phyloP scores from a whole-genome alignment of 1,284 basidiomycete species.

The Cutaneotrichosporon sp. region DNA sequence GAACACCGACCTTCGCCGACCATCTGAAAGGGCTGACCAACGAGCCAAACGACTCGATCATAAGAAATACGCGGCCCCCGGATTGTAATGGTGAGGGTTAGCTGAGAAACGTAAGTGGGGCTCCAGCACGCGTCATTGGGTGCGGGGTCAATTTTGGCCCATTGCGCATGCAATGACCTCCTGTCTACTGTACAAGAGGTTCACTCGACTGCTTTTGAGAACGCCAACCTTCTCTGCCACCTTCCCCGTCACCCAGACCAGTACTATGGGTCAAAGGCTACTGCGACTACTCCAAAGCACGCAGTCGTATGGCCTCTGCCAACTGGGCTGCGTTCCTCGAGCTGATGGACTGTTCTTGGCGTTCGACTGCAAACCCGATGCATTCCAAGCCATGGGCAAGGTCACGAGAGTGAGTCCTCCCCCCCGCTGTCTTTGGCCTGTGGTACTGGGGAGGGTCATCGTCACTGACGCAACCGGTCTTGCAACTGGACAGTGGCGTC shows the following conservation, averaged over 20 bases:
- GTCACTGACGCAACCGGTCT: background rate
- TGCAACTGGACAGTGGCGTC: background rate
- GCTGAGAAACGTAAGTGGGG: background rate
- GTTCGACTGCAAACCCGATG: background rate
- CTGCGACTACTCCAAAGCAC: background rate
- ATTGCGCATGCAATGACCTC: background rate
- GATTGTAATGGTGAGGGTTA: too few relatives aligned
- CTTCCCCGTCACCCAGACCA: background rate
- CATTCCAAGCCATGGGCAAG: background rate
- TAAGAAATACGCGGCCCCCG: too few relatives aligned
- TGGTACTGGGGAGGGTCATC: background rate
- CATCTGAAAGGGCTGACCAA: background rate
- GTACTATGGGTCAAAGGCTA: background rate
- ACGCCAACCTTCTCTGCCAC: slow-evolving; percentile 1
- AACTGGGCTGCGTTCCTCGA: background rate
- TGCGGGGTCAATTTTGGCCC: background rate
- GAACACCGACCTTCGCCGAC: background rate
- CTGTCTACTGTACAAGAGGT: too few relatives aligned
- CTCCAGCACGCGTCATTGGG: background rate
- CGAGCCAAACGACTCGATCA: background rate
- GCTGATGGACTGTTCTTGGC: background rate
- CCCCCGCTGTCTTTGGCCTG: background rate
- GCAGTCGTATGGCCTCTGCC: background rate
- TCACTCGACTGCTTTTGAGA: slow-evolving; percentile 4
- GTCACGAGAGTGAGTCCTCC: background rate